These are phyloP conservation scores for Xylariaceae sp. DNA, from an alignment of 2,329 filamentous ascomycete genomes.

Conservation along the genomic window DNA sequence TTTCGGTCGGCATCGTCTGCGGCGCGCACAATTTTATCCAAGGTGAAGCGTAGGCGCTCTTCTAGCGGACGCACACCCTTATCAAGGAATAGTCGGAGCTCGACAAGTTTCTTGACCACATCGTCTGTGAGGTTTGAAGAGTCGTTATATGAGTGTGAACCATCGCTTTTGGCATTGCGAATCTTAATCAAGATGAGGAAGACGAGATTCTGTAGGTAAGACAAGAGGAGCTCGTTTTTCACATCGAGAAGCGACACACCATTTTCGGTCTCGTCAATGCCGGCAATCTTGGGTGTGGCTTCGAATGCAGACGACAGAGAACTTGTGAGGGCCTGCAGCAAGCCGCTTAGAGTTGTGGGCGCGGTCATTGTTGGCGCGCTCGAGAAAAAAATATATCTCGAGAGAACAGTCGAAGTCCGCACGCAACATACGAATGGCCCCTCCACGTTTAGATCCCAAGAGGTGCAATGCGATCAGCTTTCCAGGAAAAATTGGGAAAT, in stretches of 20 bases:
- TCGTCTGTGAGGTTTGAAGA: conserved; percentile 54
- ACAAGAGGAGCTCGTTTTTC: conserved; percentile 96
- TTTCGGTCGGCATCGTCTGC: conserved; percentile 69
- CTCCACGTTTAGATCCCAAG: background rate
- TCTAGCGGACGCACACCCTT: conserved; percentile 89
- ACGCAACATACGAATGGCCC: background rate
- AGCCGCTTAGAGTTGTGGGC: conserved; percentile 46
- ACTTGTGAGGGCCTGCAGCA: conserved; percentile 54
- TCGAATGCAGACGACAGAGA: conserved; percentile 64
- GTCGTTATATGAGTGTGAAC: conserved; percentile 30
- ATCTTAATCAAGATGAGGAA: conserved; percentile 83
- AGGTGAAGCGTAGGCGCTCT: conserved; percentile 87
- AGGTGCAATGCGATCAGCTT: too few relatives aligned
- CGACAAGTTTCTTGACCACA: conserved; percentile 82
- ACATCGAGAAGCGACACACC: conserved; percentile 93
- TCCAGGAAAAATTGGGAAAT: conserved; percentile 1
- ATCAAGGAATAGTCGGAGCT: conserved; percentile 88
- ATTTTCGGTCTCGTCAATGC: conserved; percentile 70
- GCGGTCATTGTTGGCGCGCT: conserved; percentile 42
- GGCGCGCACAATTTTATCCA: conserved; percentile 88
- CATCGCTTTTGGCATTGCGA: conserved; percentile 49
- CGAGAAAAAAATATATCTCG: background rate
- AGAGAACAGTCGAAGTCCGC: background rate
- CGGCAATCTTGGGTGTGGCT: conserved; percentile 59
- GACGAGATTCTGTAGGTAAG: conserved; percentile 91